phyloP scores from a whole-genome alignment of 2,329 filamentous ascomycete genomes.

The Monosporascus sp. region DNA sequence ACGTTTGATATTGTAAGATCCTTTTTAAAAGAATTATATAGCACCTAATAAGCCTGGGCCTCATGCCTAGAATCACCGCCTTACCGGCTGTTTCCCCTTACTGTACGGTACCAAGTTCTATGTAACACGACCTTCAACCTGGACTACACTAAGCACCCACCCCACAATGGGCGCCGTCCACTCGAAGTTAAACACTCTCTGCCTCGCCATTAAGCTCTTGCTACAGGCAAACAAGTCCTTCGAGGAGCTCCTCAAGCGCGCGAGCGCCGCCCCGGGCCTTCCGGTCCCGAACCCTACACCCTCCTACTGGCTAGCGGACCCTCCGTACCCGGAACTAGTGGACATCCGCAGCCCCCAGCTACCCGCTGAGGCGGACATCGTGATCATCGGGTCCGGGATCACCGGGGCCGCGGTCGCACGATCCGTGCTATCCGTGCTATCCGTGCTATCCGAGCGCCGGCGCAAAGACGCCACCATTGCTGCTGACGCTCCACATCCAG shows the following conservation, averaged over 20 bases:
- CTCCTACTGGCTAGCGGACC: constrained; percentile 42
- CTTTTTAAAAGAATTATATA: too few species aligned
- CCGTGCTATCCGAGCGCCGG: constrained; percentile 4
- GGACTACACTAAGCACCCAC: too few species aligned
- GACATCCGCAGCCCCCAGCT: constrained; percentile 26
- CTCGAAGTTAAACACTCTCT: constrained; percentile 24
- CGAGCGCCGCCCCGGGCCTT: constrained; percentile 30
- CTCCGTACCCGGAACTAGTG: constrained; percentile 37
- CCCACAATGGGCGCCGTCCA: constrained; percentile 29
- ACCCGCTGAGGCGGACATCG: constrained; percentile 38
- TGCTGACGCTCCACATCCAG: too few species aligned
- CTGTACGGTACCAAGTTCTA: too few species aligned
- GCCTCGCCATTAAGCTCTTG: constrained; percentile 20
- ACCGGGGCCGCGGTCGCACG: constrained; percentile 38
- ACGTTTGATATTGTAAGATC: too few species aligned
- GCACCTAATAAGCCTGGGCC: too few species aligned
- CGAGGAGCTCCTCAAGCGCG: constrained; percentile 24
- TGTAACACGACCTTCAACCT: too few species aligned
- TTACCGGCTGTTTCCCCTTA: neutral
- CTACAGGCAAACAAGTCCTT: constrained; percentile 21
- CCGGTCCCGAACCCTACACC: constrained; percentile 36
- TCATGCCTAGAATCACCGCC: neutral
- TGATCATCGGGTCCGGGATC: constrained; percentile 52
- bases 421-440: constrained; percentile 26
- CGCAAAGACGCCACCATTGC: neutral